Evolutionary conservation across 2,329 filamentous ascomycete genomes (phyloP).

Genomic region (Delphinella strobiligena): DNA sequence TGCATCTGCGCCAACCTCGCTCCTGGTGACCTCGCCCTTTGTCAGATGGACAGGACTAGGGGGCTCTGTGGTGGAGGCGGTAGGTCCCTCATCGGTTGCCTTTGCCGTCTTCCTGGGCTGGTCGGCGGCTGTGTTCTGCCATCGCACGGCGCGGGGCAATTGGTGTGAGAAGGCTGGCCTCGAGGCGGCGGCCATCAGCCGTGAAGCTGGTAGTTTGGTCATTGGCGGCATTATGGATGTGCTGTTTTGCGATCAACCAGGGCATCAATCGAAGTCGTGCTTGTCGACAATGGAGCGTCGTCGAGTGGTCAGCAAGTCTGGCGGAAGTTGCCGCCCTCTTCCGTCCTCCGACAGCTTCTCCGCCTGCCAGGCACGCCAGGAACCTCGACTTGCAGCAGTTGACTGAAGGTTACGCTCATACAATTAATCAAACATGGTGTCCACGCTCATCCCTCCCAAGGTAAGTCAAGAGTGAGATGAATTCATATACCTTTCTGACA

Average conservation of each 20-base stretch:
- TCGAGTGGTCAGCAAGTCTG: not conserved
- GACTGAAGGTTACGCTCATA: slow-evolving; percentile 9
- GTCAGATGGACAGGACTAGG: slow-evolving; percentile 9
- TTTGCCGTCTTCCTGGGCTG: slow-evolving; percentile 22
- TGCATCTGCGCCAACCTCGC: slow-evolving; percentile 38
- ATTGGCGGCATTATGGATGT: slow-evolving; percentile 25
- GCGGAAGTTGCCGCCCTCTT: slow-evolving; percentile 1
- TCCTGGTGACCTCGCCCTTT: slow-evolving; percentile 33
- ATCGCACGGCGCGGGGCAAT: slow-evolving; percentile 6
- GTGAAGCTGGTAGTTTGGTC: slow-evolving; percentile 27
- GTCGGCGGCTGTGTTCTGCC: slow-evolving; percentile 23
- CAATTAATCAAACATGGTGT: slow-evolving; percentile 32
- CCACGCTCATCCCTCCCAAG: slow-evolving; percentile 98
- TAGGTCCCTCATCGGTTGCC: slow-evolving; percentile 15
- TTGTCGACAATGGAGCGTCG: not conserved
- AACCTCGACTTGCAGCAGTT: slow-evolving; percentile 1
- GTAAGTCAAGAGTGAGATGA: slow-evolving; percentile 38
- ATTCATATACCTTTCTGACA: slow-evolving; percentile 12
- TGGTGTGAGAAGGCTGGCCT: slow-evolving; percentile 2
- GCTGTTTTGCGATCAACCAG: slow-evolving; percentile 2
- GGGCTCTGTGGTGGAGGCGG: slow-evolving; percentile 7
- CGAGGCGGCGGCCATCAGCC: slow-evolving; percentile 24
- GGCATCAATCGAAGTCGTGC: too few relatives aligned
- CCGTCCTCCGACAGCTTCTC: slow-evolving; percentile 1
- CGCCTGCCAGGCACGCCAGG: not conserved